phyloP scores from a whole-genome alignment of 169 alveolate species.

The Plasmodium fragile region DNA sequence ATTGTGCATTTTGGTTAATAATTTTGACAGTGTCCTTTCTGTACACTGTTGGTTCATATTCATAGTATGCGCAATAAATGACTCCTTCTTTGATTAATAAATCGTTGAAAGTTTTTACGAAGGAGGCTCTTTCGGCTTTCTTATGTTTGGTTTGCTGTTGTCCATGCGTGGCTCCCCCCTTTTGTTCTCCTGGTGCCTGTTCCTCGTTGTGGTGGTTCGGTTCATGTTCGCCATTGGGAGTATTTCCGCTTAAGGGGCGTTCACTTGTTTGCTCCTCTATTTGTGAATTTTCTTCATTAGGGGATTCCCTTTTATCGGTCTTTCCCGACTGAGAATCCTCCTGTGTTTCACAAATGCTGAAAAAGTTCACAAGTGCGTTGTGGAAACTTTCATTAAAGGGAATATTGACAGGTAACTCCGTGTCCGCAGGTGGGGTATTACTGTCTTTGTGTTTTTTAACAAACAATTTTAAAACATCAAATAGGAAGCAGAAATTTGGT shows the following conservation, averaged over 20 bases:
- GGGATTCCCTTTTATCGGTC: neutral
- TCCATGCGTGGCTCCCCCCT: neutral
- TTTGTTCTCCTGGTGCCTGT: neutral
- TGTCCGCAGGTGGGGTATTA: slow-evolving; percentile 2
- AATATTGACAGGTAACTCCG: slow-evolving; percentile 7
- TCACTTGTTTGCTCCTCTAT: neutral
- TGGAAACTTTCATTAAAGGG: slow-evolving; percentile 5
- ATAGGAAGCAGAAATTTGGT: slow-evolving; percentile 17
- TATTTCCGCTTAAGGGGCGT: neutral
- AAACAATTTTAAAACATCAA: slow-evolving; percentile 51
- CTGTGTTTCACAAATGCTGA: neutral
- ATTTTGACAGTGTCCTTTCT: slow-evolving; percentile 66
- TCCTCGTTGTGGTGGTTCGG: neutral
- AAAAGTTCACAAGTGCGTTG: neutral
- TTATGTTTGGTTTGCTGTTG: neutral
- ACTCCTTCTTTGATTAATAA: slow-evolving; percentile 59
- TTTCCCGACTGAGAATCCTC: neutral
- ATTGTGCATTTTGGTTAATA: slow-evolving; percentile 32
- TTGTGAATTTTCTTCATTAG: neutral
- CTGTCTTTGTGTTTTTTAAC: slow-evolving; percentile 13
- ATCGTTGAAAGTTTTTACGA: slow-evolving; percentile 30
- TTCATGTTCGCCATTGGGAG: neutral
- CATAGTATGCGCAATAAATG: slow-evolving; percentile 66
- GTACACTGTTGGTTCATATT: slow-evolving; percentile 53
- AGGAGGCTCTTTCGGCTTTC: neutral